phyloP scores from a whole-genome alignment of 2,329 filamentous ascomycete species.

The Fusarium papillatum region DNA sequence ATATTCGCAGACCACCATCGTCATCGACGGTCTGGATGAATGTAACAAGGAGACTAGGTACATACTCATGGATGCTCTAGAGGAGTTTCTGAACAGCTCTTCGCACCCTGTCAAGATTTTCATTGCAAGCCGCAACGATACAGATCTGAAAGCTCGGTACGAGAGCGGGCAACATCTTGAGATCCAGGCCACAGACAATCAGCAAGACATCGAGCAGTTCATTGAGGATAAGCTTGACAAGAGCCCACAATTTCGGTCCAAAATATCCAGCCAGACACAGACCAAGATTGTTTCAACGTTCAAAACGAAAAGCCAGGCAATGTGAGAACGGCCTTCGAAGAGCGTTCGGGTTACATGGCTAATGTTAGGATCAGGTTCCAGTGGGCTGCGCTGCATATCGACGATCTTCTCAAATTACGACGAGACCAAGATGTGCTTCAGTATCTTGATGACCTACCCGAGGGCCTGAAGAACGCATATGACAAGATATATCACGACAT shows the following conservation, averaged over 20 bases:
- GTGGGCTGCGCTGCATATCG: conserved; percentile 35
- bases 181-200: conserved; percentile 20
- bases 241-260: conserved; percentile 12
- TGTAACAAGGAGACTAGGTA: conserved; percentile 17
- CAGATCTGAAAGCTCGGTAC: conserved; percentile 18
- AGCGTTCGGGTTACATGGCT: background rate
- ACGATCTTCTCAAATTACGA: conserved; percentile 7
- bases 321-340: conserved; percentile 1
- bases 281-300: conserved; percentile 8
- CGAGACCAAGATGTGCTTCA: conserved; percentile 17
- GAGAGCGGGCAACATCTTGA: conserved; percentile 3
- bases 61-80: conserved; percentile 17
- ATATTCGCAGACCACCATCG: conserved; percentile 15
- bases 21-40: conserved; percentile 33
- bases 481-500: conserved; percentile 16
- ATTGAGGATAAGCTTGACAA: conserved; percentile 1
- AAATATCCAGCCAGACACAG: background rate
- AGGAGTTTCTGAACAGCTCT: conserved; percentile 1
- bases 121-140: conserved; percentile 29
- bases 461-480: conserved; percentile 23
- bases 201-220: conserved; percentile 31
- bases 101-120: conserved; percentile 28
- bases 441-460: conserved; percentile 17
- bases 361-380: conserved; percentile 28
- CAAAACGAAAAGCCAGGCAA: conserved; percentile 20